Conservation (phyloP, 306 rosid genomes). For the Arachis hypogaea region DNA sequence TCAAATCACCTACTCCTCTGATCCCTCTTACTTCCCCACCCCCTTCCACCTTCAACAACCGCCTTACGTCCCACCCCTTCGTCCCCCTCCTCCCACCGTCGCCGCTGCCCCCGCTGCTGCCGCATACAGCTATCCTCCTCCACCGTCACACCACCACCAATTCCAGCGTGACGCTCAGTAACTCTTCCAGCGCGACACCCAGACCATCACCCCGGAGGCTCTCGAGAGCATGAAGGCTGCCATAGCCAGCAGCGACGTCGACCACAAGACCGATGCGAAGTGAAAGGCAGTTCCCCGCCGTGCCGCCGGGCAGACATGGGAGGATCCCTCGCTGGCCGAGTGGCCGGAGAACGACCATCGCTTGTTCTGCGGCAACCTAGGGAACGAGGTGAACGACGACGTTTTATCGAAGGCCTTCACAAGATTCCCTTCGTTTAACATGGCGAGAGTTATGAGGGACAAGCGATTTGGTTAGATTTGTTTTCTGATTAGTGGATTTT, state of each 20-base stretch:
- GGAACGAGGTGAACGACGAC: slow-evolving; percentile 90
- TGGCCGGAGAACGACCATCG: slow-evolving; percentile 92
- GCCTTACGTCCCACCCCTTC: slow-evolving; percentile 46
- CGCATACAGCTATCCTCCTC: slow-evolving; percentile 70
- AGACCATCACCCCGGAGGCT: slow-evolving; percentile 83
- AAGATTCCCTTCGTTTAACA: no score
- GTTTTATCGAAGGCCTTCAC: slow-evolving; percentile 77
- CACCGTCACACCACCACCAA: slow-evolving; percentile 39
- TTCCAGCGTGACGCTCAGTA: slow-evolving; percentile 86
- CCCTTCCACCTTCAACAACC: slow-evolving; percentile 90
- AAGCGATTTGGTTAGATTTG: no score
- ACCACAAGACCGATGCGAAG: slow-evolving; percentile 80
- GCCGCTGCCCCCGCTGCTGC: slow-evolving; percentile 39
- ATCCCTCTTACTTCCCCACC: slow-evolving; percentile 65
- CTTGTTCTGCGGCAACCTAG: slow-evolving; percentile 86
- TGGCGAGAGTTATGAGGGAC: no score
- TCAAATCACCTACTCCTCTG: slow-evolving; percentile 69
- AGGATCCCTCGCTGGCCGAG: slow-evolving; percentile 83
- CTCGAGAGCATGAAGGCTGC: slow-evolving; percentile 87
- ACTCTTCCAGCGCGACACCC: slow-evolving; percentile 80
- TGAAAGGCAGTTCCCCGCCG: slow-evolving; percentile 77
- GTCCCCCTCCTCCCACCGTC: slow-evolving; percentile 62
- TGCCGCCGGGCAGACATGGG: slow-evolving; percentile 87
- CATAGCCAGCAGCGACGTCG: slow-evolving; percentile 82
- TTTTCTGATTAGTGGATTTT: no score